Base-by-base conservation (phyloP, 2,329 filamentous ascomycete species). In the Erysiphe pisi region DNA sequence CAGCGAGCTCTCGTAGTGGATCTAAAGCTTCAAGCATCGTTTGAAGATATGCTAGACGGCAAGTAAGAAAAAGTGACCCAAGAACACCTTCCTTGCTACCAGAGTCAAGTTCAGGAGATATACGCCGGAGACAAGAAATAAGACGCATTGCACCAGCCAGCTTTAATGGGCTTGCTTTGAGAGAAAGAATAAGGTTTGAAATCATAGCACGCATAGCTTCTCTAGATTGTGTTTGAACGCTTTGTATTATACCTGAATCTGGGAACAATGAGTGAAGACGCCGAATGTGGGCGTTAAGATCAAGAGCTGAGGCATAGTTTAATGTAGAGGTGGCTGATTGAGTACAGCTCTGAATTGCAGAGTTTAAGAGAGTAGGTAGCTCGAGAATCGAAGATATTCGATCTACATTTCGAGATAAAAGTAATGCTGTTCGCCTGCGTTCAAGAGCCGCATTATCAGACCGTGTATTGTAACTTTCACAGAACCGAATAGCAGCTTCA, bases 231-330 rank as follows among this genome's bases (percentile, higher is more conserved):
- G 84, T 82, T 14, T 89, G 86, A 28, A 98, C 90, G 36, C 91
- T 90, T 25, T 86, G 86, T 40, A 98, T 87, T 65, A 98, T 85
- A 0, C 87, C 85, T 0, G 93, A 97, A 76, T 90, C 86, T 0
- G 94, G 91, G 82, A 97, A 97, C 43, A 98, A 85, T 0, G 89
- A 89, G 78, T 93, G 89, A 8, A 99, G 86, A 11, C 95, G 89
- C 80, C 93, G 92, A 81, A 97, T 95, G 82, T 98, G 95, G n/a
- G 92, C 91, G 81, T 97, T 91, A 1, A 99, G 86, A 82, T 99
- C 95, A 49, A 99, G 86, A 0, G 94, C 94, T 0, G 93, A 92
- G 1, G 93, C 90, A 84, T 97, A 97, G 80, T 93, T 96, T 78
- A 89, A 88, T 14, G 85, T 87, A 0, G 77, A 68, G 58, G 76